Evolutionary conservation across 176 grass and related monocot genomes (phyloP), one percentile per base, ranked within the genome.

Genomic region (Stipa capillata): DNA sequence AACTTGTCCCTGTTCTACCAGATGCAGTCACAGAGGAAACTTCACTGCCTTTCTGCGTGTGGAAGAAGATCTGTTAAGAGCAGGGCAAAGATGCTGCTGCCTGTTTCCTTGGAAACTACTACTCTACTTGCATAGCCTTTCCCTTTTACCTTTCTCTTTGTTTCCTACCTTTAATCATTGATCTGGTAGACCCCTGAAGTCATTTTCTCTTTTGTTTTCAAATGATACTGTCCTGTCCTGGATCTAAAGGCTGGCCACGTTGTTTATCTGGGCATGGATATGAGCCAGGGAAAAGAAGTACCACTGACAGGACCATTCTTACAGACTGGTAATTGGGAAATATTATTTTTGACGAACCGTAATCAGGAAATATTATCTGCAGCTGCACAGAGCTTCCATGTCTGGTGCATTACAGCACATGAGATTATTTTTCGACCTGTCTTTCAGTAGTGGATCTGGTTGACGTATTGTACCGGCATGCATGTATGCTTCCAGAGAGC

Each of bases 81-180:
- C 40, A 84, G 61, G 69, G 32, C 43, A 14, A 76, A 81, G 82
- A 81, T n/a, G n/a, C n/a, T 80, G 82, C 61, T 21, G 11, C 3
- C 45, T 81, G 54, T 71, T 77, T 81, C 35, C 43, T 76, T 55
- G 62, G 53, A 76, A 81, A n/a, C n/a, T n/a, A 76, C 81, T 75
- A 68, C 25, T 16, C 47, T 57, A 52, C 58, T 21, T 36, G 35
- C 56, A 4, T 8, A 17, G 6, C 58, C 39, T 74, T 14, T 47
- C 3, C 2, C 58, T 62, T 78, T 83, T 40, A 51, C 37, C 52
- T n/a, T n/a, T 70, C 28, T 10, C 63, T 77, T 27, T 72, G 28
- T 49, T 55, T 52, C 39, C 2, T 10, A 9, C 23, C 72, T 82
- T 72, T 85, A 70, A 85, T 85, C 44, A 85, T 81, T 81, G 60